Percentiles rank a stretch among this genome's conserved stretches.
phyloP scores from a whole-genome alignment of 2,329 filamentous ascomycete species.

The Aureobasidium subglaciale region DNA sequence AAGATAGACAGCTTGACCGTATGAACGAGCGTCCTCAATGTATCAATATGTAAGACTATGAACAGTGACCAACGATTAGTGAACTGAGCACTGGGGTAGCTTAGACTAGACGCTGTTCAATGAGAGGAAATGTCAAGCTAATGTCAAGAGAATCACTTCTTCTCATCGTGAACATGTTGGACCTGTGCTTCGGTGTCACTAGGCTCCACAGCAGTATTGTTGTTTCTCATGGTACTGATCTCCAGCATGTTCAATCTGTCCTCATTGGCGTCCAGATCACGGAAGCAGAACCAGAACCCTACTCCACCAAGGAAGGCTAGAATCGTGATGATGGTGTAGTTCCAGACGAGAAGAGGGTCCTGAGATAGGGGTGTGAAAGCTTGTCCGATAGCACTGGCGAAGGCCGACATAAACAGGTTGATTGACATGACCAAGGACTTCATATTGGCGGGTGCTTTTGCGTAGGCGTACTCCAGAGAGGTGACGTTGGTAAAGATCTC shows the following conservation, averaged over 20 bases:
- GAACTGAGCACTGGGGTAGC: not conserved
- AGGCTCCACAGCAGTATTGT: not conserved
- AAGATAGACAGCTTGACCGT: too few relatives aligned
- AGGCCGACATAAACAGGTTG: constrained; percentile 53
- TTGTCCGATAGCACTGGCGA: constrained; percentile 54
- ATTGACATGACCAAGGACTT: constrained; percentile 45
- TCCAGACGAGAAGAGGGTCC: constrained; percentile 60
- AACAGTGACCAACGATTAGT: not conserved
- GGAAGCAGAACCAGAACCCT: constrained; percentile 63
- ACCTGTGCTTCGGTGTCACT: not conserved
- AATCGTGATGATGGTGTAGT: constrained; percentile 59
- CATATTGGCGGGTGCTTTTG: constrained; percentile 41
- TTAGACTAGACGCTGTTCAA: not conserved
- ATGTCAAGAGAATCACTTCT: not conserved
- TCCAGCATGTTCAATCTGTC: constrained; percentile 59
- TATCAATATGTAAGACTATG: not conserved
- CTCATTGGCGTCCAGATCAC: constrained; percentile 58
- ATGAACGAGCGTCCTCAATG: not conserved
- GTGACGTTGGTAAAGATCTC: constrained; percentile 42
- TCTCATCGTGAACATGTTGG: constrained; percentile 1
- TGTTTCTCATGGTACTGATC: not conserved
- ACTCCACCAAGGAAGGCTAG: constrained; percentile 56
- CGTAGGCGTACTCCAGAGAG: constrained; percentile 40
- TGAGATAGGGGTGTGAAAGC: constrained; percentile 53
- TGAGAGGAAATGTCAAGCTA: not conserved